These are phyloP conservation scores for Gossypium davidsonii DNA, from an alignment of 441 rosid genomes.

Conservation along the genomic window DNA sequence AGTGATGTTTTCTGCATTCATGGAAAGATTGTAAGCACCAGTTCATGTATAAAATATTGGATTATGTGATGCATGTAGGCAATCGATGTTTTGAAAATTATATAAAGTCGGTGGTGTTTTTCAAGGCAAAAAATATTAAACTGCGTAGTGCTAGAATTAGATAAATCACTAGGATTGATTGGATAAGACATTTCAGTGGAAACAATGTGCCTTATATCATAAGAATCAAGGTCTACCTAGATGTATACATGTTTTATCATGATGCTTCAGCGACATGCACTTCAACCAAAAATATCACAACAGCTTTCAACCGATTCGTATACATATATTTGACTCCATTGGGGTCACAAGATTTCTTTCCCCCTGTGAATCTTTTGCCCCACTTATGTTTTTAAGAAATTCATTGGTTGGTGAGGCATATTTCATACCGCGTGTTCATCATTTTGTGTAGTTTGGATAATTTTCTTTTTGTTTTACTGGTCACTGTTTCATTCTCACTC, in stretches of 20 bases:
- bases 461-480: background rate
- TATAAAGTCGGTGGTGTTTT: background rate
- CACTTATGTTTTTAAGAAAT: constrained; percentile 5
- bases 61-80: background rate
- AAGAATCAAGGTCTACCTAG: background rate
- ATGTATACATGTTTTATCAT: too few species aligned
- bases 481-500: background rate
- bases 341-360: too few species aligned
- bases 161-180: background rate
- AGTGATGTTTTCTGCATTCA: background rate
- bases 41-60: background rate
- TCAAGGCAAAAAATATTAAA: background rate
- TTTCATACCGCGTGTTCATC: background rate
- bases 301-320: background rate
- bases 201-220: background rate
- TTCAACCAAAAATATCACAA: too few species aligned
- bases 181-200: background rate
- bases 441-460: background rate
- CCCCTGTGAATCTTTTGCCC: background rate
- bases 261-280: too few species aligned
- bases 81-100: background rate
- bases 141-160: background rate
- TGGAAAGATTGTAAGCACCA: background rate
- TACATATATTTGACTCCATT: background rate
- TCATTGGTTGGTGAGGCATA: constrained; percentile 6